Evolutionary conservation across 768 basidiomycete species (phyloP), one percentile per base, ranked within the genome.

Genomic region (Podaxis mareebaensis): DNA sequence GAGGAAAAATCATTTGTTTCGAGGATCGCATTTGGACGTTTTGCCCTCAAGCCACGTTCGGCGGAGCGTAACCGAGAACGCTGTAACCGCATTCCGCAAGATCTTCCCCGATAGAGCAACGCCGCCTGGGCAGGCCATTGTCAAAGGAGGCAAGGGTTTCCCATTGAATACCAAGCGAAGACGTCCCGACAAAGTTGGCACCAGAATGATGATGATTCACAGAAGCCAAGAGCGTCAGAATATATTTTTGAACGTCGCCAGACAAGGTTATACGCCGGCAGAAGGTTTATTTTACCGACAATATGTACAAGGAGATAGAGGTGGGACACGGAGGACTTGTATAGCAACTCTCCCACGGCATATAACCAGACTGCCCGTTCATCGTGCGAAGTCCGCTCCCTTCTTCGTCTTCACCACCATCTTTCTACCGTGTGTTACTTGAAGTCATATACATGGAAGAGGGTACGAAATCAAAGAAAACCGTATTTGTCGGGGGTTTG

Each of bases 401-500:
- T 60, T 75, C 72, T 77, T 73, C 62, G 72, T 73, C 61, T 59
- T 64, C 17, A 51, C 55, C 57, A 52, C 61, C 36, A 44, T 62
- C 56, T 49, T 33, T 59, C 44, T 39, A 44, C 56, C 53, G 40
- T 53, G 53, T 46, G 53, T 49, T 55, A 12, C n/a, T 42, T 51
- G 24, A 30, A 52, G 38, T 22, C 65, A 30, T 61, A 55, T 36
- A 46, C 67, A 92, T 92, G 90, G 91, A 93, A 74, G 89, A 92
- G 76, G 92, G 92, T 64, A 83, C 89, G 24, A 91, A 88, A 75
- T 77, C 85, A n/a, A 95, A 93, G 74, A 92, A 90, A 76, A 94
- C 93, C 39, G 74, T 95, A 57, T 95, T 92, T 73, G 81, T 95
- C 67, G 93, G 93, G 52, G 92, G 92, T 0, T 81, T 97, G 57